Evolutionary conservation across 2,329 filamentous ascomycete species (phyloP).

Genomic region (Bipolaris sorokiniana): DNA sequence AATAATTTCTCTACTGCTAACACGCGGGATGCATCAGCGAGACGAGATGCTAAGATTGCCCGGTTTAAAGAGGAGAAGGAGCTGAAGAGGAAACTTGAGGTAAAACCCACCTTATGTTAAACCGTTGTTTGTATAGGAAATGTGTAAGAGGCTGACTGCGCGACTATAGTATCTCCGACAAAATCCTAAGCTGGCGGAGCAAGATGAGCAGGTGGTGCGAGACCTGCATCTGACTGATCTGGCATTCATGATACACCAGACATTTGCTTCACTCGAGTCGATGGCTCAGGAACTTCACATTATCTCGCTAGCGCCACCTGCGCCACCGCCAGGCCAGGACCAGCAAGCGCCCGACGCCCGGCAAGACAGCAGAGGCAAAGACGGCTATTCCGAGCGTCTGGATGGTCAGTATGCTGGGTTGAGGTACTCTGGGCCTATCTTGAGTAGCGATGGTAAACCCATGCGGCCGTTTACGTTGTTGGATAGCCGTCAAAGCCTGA

Average conservation of each 20-base stretch:
- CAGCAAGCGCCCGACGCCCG: constrained; percentile 52
- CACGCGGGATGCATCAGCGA: constrained; percentile 68
- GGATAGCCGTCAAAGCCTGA: constrained; percentile 74
- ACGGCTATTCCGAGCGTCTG: constrained; percentile 73
- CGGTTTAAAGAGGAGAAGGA: constrained; percentile 86
- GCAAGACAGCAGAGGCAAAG: constrained; percentile 55
- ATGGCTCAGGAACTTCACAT: constrained; percentile 85
- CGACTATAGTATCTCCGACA: constrained; percentile 60
- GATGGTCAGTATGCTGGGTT: constrained; percentile 60
- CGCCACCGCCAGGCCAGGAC: constrained; percentile 51
- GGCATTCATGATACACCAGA: constrained; percentile 73
- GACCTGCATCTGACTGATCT: constrained; percentile 79
- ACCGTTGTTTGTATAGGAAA: constrained; percentile 15
- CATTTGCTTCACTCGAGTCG: constrained; percentile 87
- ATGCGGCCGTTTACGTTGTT: constrained; percentile 89
- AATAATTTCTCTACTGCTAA: constrained; percentile 75
- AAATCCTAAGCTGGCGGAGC: constrained; percentile 66
- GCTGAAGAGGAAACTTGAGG: constrained; percentile 81
- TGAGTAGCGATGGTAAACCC: constrained; percentile 81
- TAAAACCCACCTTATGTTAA: constrained; percentile 39
- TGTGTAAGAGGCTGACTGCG: constrained; percentile 29
- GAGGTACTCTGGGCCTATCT: constrained; percentile 69
- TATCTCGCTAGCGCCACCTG: constrained; percentile 72
- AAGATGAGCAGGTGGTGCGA: constrained; percentile 85
- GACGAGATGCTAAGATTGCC: constrained; percentile 83